These are phyloP conservation scores for Talaromyces proteolyticus DNA, from an alignment of 495 filamentous ascomycete species.

Conservation along the genomic window DNA sequence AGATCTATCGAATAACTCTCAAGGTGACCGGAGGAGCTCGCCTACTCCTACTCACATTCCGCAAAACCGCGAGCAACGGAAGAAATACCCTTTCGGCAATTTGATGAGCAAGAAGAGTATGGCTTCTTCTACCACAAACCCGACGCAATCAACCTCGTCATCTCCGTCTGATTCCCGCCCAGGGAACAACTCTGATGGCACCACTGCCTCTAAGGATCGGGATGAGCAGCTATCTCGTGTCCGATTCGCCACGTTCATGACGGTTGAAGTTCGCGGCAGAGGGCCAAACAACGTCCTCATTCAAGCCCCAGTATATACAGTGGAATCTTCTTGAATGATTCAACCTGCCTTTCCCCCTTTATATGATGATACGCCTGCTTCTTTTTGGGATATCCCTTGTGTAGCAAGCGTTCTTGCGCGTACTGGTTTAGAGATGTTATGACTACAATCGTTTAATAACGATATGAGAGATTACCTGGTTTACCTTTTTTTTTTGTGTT, in stretches of 20 bases:
- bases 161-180: not conserved
- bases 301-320: slow-evolving; percentile 85
- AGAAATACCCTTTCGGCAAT: slow-evolving; percentile 43
- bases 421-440: not conserved
- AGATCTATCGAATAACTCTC: slow-evolving; percentile 11
- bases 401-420: not conserved
- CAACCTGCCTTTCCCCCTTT: not conserved
- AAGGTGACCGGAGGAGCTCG: slow-evolving; percentile 11
- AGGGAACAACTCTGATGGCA: slow-evolving; percentile 10
- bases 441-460: not conserved
- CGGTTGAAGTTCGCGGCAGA: slow-evolving; percentile 68
- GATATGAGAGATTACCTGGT: not conserved
- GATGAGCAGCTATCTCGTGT: slow-evolving; percentile 37
- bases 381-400: not conserved
- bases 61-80: slow-evolving; percentile 21
- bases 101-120: slow-evolving; percentile 36
- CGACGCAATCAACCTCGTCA: slow-evolving; percentile 2
- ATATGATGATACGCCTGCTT: not conserved
- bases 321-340: slow-evolving; percentile 16
- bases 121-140: slow-evolving; percentile 10
- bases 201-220: slow-evolving; percentile 29
- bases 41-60: slow-evolving; percentile 6
- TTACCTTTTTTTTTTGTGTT: not conserved
- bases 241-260: slow-evolving; percentile 78
- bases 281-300: slow-evolving; percentile 65